Evolutionary conservation across 441 rosid species (phyloP).

Genomic region (Dalechampia spathulata): DNA sequence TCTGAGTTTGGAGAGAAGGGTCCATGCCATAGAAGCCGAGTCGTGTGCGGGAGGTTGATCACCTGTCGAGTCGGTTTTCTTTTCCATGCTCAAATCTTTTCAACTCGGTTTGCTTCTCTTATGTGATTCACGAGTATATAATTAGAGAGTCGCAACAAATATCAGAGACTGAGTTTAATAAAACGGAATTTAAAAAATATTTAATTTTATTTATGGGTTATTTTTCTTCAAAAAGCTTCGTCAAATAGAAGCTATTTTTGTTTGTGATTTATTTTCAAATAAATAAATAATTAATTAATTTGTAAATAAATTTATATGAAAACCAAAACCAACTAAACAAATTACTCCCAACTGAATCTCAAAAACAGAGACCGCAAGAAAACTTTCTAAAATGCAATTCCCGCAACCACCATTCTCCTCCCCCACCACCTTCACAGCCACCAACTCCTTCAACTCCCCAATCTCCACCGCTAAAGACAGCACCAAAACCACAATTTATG

Average conservation of each 20-base stretch:
- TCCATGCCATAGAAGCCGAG: conserved; percentile 54
- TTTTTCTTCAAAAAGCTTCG: no score
- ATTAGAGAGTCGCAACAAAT: no score
- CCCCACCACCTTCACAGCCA: conserved; percentile 11
- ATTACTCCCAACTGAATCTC: neutral
- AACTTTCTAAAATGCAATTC: conserved; percentile 16
- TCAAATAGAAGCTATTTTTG: no score
- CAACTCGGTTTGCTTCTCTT: no score
- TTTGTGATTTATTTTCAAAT: no score
- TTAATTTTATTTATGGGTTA: no score
- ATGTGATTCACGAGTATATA: no score
- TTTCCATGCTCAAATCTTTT: conserved; percentile 4
- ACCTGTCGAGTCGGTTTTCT: neutral
- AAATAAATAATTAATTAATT: no score
- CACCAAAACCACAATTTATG: conserved; percentile 35
- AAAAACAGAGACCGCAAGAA: neutral
- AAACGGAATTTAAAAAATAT: no score
- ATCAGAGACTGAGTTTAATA: no score
- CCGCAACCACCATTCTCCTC: conserved; percentile 9
- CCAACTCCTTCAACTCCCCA: conserved; percentile 13
- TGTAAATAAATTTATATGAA: no score
- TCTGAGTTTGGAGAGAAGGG: conserved; percentile 39
- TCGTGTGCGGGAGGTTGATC: conserved; percentile 2
- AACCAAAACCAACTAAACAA: neutral
- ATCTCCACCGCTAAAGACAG: conserved; percentile 20